Percentiles rank a stretch among this genome's conserved stretches.
Evolutionary conservation across 2,329 filamentous ascomycete species (phyloP).

Genomic region (Elsinoe fawcettii): DNA sequence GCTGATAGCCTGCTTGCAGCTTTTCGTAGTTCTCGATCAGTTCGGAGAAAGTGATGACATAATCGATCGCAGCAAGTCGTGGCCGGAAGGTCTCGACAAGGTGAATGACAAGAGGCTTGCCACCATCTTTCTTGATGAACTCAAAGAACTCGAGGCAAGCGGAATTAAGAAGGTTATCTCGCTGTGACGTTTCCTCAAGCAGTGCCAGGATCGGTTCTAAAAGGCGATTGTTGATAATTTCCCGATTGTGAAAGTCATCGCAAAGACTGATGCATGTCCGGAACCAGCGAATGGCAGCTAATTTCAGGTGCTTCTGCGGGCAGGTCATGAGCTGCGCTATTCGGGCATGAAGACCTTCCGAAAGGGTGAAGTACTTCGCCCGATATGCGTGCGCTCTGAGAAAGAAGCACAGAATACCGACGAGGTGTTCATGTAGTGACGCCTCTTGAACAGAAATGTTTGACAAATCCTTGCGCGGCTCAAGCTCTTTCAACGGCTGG

Average conservation of each 20-base stretch:
- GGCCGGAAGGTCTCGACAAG: conserved; percentile 79
- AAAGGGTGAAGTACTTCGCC: conserved; percentile 80
- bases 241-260: conserved; percentile 83
- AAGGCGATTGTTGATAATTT: conserved; percentile 72
- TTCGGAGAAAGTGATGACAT: conserved; percentile 75
- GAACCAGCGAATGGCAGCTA: conserved; percentile 90
- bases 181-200: conserved; percentile 74
- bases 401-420: conserved; percentile 91
- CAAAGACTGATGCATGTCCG: conserved; percentile 75
- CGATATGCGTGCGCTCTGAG: conserved; percentile 79
- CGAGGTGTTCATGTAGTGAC: conserved; percentile 81
- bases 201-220: conserved; percentile 81
- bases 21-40: conserved; percentile 73
- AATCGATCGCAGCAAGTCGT: conserved; percentile 65
- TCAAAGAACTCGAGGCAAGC: conserved; percentile 92
- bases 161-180: conserved; percentile 89
- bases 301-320: conserved; percentile 83
- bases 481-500: conserved; percentile 73
- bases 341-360: conserved; percentile 67
- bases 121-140: conserved; percentile 68
- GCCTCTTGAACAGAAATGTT: conserved; percentile 74
- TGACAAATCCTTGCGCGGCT: conserved; percentile 43
- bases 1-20: conserved; percentile 53
- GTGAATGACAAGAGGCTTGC: conserved; percentile 75
- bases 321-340: conserved; percentile 75